These are phyloP conservation scores for Ogataea ganodermae DNA, from an alignment of 805 yeast genomes.

Conservation along the genomic window DNA sequence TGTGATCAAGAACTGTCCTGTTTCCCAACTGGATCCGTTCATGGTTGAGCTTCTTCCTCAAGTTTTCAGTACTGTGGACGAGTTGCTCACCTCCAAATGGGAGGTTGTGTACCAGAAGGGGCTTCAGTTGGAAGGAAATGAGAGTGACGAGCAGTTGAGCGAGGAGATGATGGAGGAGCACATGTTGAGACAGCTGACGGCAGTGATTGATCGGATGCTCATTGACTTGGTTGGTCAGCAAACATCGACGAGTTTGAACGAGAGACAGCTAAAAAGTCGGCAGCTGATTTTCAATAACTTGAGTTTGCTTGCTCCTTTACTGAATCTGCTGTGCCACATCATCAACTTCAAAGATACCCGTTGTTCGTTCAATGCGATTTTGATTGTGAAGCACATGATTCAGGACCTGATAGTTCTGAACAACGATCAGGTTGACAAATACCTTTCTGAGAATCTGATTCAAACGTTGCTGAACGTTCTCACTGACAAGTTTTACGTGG, in stretches of 20 bases:
- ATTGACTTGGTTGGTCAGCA: slow-evolving; percentile 88
- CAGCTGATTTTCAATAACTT: slow-evolving; percentile 64
- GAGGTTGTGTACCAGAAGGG: slow-evolving; percentile 60
- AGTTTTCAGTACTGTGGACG: slow-evolving; percentile 70
- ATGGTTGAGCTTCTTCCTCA: slow-evolving; percentile 79
- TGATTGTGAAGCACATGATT: slow-evolving; percentile 74
- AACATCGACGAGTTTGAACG: slow-evolving; percentile 46
- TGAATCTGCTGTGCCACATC: slow-evolving; percentile 72
- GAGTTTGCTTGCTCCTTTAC: slow-evolving; percentile 72
- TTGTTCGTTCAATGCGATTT: slow-evolving; percentile 87
- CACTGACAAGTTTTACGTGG: slow-evolving; percentile 74
- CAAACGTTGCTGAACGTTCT: slow-evolving; percentile 69
- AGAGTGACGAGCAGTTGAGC: slow-evolving; percentile 79
- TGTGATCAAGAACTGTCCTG: slow-evolving; percentile 86
- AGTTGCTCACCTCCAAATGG: slow-evolving; percentile 78
- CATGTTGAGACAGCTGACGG: slow-evolving; percentile 87
- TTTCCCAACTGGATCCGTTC: slow-evolving; percentile 62
- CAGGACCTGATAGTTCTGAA: slow-evolving; percentile 68
- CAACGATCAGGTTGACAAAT: slow-evolving; percentile 69
- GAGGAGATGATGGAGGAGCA: slow-evolving; percentile 99
- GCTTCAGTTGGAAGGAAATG: slow-evolving; percentile 52
- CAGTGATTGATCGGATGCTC: slow-evolving; percentile 81
- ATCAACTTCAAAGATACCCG: slow-evolving; percentile 85
- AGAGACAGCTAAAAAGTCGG: slow-evolving; percentile 67
- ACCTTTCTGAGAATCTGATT: slow-evolving; percentile 63